Percentiles rank a stretch among this genome's conserved stretches.
Evolutionary conservation across 2,329 filamentous ascomycete species (phyloP).

Genomic region (Bertia moriformis): DNA sequence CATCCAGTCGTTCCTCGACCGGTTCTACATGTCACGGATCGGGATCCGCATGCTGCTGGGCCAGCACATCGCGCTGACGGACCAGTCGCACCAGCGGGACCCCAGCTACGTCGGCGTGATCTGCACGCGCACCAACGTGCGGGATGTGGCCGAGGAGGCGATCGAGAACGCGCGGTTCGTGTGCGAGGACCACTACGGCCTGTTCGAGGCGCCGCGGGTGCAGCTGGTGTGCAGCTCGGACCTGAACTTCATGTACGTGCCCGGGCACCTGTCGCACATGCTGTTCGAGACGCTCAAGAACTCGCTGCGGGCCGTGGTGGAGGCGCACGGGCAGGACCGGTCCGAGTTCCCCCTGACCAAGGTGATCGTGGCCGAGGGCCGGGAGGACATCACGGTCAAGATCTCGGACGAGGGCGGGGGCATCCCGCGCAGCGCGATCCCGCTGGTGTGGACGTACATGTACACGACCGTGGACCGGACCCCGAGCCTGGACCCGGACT

Average conservation of each 20-base stretch:
- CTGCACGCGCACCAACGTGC: conserved; percentile 94
- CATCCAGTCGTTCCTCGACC: conserved; percentile 92
- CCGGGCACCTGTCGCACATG: conserved; percentile 95
- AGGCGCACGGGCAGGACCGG: conserved; percentile 86
- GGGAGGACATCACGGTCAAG: conserved; percentile 98
- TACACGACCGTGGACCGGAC: conserved; percentile 97
- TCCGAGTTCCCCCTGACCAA: conserved; percentile 94
- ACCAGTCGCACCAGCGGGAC: conserved; percentile 78
- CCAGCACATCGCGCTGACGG: conserved; percentile 91
- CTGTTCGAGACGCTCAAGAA: conserved; percentile 99
- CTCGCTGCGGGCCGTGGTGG: conserved; percentile 88
- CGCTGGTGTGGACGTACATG: conserved; percentile 99
- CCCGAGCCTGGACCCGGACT: conserved; percentile 86
- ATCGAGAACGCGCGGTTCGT: conserved; percentile 99
- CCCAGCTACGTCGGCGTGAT: conserved; percentile 96
- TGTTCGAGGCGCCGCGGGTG: conserved; percentile 92
- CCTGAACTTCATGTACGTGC: conserved; percentile 98
- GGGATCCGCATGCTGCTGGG: conserved; percentile 98
- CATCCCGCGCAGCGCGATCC: conserved; percentile 82
- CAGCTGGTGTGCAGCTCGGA: conserved; percentile 90
- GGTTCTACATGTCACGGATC: conserved; percentile 99
- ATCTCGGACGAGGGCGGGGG: conserved; percentile 92
- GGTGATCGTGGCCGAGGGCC: conserved; percentile 91
- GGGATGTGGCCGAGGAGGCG: conserved; percentile 85
- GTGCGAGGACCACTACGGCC: conserved; percentile 93